A percentile compares a stretch with the other conserved stretches of the same genome.
phyloP scores from a whole-genome alignment of 2,329 filamentous ascomycete genomes.

The Neopestalotiopsis sp. region DNA sequence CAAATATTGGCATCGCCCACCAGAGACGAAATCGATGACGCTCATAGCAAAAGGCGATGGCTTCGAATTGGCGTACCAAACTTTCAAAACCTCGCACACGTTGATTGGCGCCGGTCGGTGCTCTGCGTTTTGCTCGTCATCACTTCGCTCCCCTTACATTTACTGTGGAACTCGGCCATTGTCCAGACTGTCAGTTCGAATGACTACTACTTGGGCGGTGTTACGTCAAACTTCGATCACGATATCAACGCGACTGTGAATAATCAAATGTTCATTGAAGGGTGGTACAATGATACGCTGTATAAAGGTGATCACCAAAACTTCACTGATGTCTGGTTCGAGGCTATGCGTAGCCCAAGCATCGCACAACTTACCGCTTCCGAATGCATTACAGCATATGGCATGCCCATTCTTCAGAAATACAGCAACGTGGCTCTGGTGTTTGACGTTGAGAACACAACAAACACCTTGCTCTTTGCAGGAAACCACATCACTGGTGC shows the following conservation, averaged over 20 bases:
- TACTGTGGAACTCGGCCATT: slow-evolving; percentile 18
- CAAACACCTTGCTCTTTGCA: slow-evolving; percentile 17
- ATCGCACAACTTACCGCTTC: slow-evolving; percentile 2
- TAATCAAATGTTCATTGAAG: neutral
- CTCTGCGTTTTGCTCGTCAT: slow-evolving; percentile 4
- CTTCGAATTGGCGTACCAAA: slow-evolving; percentile 9
- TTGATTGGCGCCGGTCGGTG: neutral
- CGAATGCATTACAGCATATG: slow-evolving; percentile 18
- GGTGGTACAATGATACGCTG: neutral
- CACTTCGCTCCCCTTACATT: slow-evolving; percentile 9
- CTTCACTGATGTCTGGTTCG: slow-evolving; percentile 1
- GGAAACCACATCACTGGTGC: slow-evolving; percentile 5
- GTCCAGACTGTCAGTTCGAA: slow-evolving; percentile 16
- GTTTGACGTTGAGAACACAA: slow-evolving; percentile 8
- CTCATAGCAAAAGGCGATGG: neutral
- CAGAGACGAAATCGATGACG: slow-evolving; percentile 5
- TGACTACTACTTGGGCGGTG: slow-evolving; percentile 16
- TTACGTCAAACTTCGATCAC: slow-evolving; percentile 11
- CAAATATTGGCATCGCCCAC: slow-evolving; percentile 11
- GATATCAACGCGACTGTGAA: neutral
- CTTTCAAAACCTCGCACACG: slow-evolving; percentile 7
- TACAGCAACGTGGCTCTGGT: slow-evolving; percentile 15
- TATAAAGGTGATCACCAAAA: neutral
- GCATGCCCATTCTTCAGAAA: neutral
- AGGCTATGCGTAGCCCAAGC: neutral